These are phyloP conservation scores for Sporisorium reilianum DNA, from an alignment of 1,284 basidiomycete species.

Conservation along the genomic window DNA sequence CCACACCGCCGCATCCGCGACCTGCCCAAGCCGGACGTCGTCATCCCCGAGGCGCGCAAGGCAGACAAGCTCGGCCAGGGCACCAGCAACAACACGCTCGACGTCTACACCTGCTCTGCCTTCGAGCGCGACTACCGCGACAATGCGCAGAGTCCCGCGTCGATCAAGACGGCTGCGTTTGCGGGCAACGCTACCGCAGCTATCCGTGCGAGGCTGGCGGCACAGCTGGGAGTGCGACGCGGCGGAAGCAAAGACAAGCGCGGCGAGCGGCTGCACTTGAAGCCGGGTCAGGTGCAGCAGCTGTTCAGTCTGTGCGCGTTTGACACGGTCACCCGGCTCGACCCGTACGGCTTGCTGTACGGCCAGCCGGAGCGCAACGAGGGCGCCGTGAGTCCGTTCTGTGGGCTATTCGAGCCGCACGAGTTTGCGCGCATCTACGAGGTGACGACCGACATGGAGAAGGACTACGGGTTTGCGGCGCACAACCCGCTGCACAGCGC, in stretches of 20 bases:
- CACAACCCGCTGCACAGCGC: constrained; percentile 34
- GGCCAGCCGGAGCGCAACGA: constrained; percentile 22
- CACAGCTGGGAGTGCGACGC: constrained; percentile 20
- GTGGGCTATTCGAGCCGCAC: constrained; percentile 25
- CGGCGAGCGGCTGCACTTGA: constrained; percentile 31
- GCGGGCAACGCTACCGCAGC: constrained; percentile 23
- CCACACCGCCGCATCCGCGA: constrained; percentile 27
- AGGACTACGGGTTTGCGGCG: constrained; percentile 37
- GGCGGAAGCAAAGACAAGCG: constrained; percentile 31
- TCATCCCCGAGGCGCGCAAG: constrained; percentile 47
- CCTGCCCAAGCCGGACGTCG: constrained; percentile 42
- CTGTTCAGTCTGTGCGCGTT: constrained; percentile 49
- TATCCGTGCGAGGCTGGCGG: constrained; percentile 25
- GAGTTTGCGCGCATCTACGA: constrained; percentile 41
- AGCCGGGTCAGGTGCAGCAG: constrained; percentile 33
- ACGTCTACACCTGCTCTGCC: constrained; percentile 44
- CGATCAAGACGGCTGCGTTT: constrained; percentile 23
- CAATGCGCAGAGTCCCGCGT: constrained; percentile 29
- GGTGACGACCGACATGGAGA: constrained; percentile 33
- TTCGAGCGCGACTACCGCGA: constrained; percentile 38
- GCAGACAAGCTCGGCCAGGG: constrained; percentile 31
- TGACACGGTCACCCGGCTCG: constrained; percentile 38
- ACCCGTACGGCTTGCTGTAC: constrained; percentile 33
- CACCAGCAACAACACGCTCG: constrained; percentile 46
- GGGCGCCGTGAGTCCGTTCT: constrained; percentile 32